Evolutionary conservation across 495 filamentous ascomycete genomes (phyloP), one percentile per base, ranked within the genome.

Genomic region (Elasticomyces elasticus): DNA sequence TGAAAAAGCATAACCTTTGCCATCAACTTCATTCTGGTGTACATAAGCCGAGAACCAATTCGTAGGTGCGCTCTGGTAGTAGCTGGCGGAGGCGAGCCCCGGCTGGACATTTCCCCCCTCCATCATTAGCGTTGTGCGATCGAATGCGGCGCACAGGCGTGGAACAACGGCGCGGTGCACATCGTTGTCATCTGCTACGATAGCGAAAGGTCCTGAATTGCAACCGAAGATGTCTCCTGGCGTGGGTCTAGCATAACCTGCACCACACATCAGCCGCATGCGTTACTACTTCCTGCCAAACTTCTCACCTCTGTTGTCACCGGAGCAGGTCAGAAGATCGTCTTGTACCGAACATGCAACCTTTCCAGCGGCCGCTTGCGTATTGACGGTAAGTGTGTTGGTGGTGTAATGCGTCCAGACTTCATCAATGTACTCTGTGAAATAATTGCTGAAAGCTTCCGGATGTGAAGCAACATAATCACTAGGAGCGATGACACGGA

Each of bases 151-250:
- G 60, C 72, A 74, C 0, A 76, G 64, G 12, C 71, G 61, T 0
- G 77, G 74, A 19, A 79, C 76, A 38, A 77, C 72, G 2, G 71
- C 72, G 5, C 41, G n/a, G 63, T 72, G 70, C 20, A 72, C 61
- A 2, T 53, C 63, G 59, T 71, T 71, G 52, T 73, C 70, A 19
- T 11, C n/a, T 7, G 33, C 62, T 11, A 46, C 35, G 51, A 69
- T 71, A 28, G 49, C 63, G 56, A 76, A 75, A 3, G 73, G 72
- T 1, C 73, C 73, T n/a, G 59, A 64, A 64, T 72, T 74, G 67
- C 72, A 75, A 27, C 71, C 71, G 62, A 69, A 73, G 65, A 75
- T 74, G 41, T 75, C 72, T 10, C 43, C 46, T 20, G 65, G 50
- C 15, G 55, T 56, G 9, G 73, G 73, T 59, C 70, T 68, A 12